A percentile compares a stretch with the other conserved stretches of the same genome.
Conservation (phyloP, 2,329 filamentous ascomycete genomes). For the Aspergillus amoenus region DNA sequence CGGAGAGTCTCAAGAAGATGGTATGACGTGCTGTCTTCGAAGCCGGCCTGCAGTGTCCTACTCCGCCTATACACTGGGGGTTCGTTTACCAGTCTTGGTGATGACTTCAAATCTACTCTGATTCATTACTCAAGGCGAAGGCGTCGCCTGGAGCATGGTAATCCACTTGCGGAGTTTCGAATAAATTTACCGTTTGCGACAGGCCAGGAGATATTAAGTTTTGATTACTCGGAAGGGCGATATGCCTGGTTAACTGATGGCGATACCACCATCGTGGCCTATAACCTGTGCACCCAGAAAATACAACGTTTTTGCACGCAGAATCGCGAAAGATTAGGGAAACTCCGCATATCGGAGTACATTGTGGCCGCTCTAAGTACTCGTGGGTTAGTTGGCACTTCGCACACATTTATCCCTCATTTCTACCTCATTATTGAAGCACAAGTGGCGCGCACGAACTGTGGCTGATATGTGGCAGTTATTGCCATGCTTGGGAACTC, state of each 20-base stretch:
- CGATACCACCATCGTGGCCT: slow-evolving; percentile 13
- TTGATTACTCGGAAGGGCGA: slow-evolving; percentile 22
- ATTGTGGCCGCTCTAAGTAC: slow-evolving; percentile 22
- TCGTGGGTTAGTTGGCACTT: slow-evolving; percentile 21
- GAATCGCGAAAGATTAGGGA: slow-evolving; percentile 21
- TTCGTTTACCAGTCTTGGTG: neutral
- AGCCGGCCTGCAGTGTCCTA: slow-evolving; percentile 17
- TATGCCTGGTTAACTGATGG: slow-evolving; percentile 21
- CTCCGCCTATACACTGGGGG: slow-evolving; percentile 18
- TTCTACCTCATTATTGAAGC: neutral
- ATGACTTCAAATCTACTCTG: slow-evolving; percentile 8
- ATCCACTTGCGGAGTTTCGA: slow-evolving; percentile 13
- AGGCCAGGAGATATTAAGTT: neutral
- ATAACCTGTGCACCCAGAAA: slow-evolving; percentile 12
- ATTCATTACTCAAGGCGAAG: slow-evolving; percentile 23
- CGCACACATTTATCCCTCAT: neutral
- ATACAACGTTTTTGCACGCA: slow-evolving; percentile 20
- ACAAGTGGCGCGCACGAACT: neutral
- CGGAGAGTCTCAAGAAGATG: slow-evolving; percentile 36
- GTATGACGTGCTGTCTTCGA: slow-evolving; percentile 30
- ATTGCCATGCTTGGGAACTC: slow-evolving; percentile 33
- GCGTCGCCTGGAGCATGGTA: slow-evolving; percentile 25
- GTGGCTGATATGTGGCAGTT: slow-evolving; percentile 15
- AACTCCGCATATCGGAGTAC: slow-evolving; percentile 21
- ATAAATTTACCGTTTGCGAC: neutral